phyloP scores from a whole-genome alignment of 2,329 filamentous ascomycete genomes.

The Aciculosporium take region DNA sequence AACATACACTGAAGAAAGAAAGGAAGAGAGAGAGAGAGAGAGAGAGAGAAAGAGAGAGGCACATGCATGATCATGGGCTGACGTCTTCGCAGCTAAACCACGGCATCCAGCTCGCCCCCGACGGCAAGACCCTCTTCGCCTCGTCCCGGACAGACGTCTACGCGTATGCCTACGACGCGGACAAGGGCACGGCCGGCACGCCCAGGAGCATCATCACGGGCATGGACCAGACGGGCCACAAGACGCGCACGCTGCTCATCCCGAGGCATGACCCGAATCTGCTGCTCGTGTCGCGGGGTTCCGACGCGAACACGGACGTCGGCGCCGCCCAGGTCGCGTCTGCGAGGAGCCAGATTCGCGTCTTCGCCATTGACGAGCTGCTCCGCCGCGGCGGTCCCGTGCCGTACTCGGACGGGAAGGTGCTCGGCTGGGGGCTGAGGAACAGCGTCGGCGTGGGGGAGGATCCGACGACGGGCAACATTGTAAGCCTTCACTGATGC shows the following conservation, averaged over 20 bases:
- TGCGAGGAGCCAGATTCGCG: constrained; percentile 48
- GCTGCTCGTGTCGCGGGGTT: constrained; percentile 49
- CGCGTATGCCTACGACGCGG: constrained; percentile 45
- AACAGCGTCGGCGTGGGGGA: constrained; percentile 56
- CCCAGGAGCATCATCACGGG: constrained; percentile 36
- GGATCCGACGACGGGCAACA: constrained; percentile 31
- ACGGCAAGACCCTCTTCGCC: constrained; percentile 33
- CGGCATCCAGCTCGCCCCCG: constrained; percentile 30
- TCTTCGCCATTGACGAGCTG: constrained; percentile 21
- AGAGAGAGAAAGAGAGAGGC: not conserved
- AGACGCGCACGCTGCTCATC: constrained; percentile 47
- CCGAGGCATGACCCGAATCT: constrained; percentile 34
- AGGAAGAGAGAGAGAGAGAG: not conserved
- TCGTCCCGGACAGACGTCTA: constrained; percentile 39
- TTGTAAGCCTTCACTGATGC: constrained; percentile 17
- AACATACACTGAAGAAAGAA: no score
- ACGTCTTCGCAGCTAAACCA: constrained; percentile 28
- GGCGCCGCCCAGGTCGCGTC: constrained; percentile 30
- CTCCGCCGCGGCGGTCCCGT: constrained; percentile 10
- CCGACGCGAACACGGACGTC: constrained; percentile 41
- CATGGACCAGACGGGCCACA: constrained; percentile 46
- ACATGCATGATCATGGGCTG: no score
- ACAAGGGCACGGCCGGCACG: constrained; percentile 26
- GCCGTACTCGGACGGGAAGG: constrained; percentile 29
- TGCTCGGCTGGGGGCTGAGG: constrained; percentile 50